Conservation (phyloP, 2,329 filamentous ascomycete species). For the Colletotrichum tamarilloi region DNA sequence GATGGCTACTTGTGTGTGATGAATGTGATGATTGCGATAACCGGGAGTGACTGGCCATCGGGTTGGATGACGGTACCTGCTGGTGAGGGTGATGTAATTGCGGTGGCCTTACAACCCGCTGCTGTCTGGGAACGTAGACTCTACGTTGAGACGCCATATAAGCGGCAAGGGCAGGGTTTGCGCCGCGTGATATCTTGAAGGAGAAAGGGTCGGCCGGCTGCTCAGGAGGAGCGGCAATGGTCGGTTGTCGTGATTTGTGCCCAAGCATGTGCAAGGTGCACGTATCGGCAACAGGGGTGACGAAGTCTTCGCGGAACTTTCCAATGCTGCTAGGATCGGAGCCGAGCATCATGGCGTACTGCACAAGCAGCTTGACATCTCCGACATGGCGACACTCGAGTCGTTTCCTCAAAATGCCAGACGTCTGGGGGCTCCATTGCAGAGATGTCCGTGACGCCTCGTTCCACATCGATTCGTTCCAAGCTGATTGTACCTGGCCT, state of each 20-base stretch:
- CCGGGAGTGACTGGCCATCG: conserved; percentile 33
- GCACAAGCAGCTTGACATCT: conserved; percentile 51
- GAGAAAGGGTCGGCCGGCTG: conserved; percentile 45
- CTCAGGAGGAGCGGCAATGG: conserved; percentile 11
- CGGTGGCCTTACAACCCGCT: conserved; percentile 27
- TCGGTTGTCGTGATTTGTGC: conserved; percentile 42
- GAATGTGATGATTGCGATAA: conserved; percentile 32
- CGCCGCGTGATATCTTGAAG: conserved; percentile 50
- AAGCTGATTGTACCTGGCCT: conserved; percentile 48
- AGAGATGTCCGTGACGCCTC: conserved; percentile 48
- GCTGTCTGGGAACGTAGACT: conserved; percentile 42
- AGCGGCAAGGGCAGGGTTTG: conserved; percentile 47
- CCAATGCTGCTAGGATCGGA: conserved; percentile 43
- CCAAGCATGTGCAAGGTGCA: conserved; percentile 49
- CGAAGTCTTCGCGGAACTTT: conserved; percentile 47
- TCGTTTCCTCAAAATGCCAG: conserved; percentile 54
- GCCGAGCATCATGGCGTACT: conserved; percentile 52
- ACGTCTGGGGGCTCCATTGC: conserved; percentile 55
- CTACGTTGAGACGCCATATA: conserved; percentile 50
- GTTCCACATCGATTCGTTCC: conserved; percentile 49
- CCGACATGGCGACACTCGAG: conserved; percentile 58
- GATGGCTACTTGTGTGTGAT: conserved; percentile 19
- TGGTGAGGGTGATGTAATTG: conserved; percentile 34
- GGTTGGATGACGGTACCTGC: conserved; percentile 31
- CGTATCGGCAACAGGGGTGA: conserved; percentile 48